Evolutionary conservation across 1,139 yeast species (phyloP), one percentile per base, ranked within the genome.

Genomic region (Debaryomyces subglobosus): DNA sequence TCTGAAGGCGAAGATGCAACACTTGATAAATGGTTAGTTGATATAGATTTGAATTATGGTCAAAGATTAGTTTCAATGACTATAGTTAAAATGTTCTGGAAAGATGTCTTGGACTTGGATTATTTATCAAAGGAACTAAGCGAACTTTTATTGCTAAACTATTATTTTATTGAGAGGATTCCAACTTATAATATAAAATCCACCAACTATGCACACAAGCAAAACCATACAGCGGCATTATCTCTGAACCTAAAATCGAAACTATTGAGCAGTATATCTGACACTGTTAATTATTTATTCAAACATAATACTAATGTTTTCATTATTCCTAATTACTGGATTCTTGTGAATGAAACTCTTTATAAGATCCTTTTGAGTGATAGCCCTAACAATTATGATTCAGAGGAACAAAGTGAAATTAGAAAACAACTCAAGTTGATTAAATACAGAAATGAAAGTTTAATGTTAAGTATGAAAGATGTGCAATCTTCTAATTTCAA

Each of bases 261-360:
- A 27, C 47, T 74, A 1, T 52, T 70, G 5, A 46, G 46, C 1
- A 60, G 63, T 43, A 65, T 75, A 5, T 55, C 71, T 1, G 64
- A 65, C n/a, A 62, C 65, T 10, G 71, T 84, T 1, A 63, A 68
- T 13, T 74, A 72, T 52, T 67, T 86, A 18, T 89, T 87, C 69
- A 75, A 76, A 57, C 67, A 70, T 57, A 77, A 85, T 74, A 57
- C 84, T 62, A 91, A 88, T 57, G 78, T 85, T 4, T 90, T 91
- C 57, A 83, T 91, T n/a, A 76, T 89, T 35, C 96, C 97, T 0
- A 78, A 77, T 46, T 77, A 74, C 49, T 91, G 97, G 97, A 72
- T 77, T 12, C 61, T 78, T 5, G 68, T 88, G 44, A 84, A 84
- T 42, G 74, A 79, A 1, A 56, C 68, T 0, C 58, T 77, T 20